Conservation (phyloP, 495 filamentous ascomycete genomes). For the Xylaria curta region DNA sequence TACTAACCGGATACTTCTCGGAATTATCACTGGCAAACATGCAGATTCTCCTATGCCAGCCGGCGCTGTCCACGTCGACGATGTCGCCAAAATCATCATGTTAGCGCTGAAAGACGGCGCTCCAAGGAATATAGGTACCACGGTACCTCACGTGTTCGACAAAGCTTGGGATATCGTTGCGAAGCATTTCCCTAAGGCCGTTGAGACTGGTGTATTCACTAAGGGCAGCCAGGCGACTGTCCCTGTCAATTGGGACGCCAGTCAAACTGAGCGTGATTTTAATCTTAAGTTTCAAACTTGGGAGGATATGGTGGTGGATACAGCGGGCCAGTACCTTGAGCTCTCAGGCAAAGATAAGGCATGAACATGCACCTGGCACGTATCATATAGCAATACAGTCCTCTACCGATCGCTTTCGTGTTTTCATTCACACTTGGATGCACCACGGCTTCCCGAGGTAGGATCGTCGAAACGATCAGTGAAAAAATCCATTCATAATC, state of each 20-base stretch:
- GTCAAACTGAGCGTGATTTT: constrained; percentile 48
- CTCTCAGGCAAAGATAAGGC: constrained; percentile 7
- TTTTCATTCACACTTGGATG: neutral
- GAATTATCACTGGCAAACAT: neutral
- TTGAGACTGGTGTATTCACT: constrained; percentile 30
- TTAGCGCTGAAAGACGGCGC: constrained; percentile 36
- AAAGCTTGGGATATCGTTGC: constrained; percentile 20
- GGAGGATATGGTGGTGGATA: constrained; percentile 52
- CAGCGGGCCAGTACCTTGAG: constrained; percentile 50
- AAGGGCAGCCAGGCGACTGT: constrained; percentile 27
- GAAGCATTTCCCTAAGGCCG: constrained; percentile 34
- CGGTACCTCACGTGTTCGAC: constrained; percentile 10
- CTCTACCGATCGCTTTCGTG: neutral
- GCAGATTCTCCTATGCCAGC: constrained; percentile 29
- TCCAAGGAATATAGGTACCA: constrained; percentile 3
- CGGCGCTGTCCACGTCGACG: constrained; percentile 43
- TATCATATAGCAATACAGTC: neutral
- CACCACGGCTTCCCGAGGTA: neutral
- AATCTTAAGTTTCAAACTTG: constrained; percentile 49
- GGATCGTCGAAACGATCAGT: neutral
- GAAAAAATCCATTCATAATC: neutral
- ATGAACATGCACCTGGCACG: neutral
- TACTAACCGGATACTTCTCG: constrained; percentile 1
- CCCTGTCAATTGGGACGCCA: constrained; percentile 43
- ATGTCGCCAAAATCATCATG: constrained; percentile 47